phyloP scores from a whole-genome alignment of 2,329 filamentous ascomycete species.

The Herpotrichia juniperi region DNA sequence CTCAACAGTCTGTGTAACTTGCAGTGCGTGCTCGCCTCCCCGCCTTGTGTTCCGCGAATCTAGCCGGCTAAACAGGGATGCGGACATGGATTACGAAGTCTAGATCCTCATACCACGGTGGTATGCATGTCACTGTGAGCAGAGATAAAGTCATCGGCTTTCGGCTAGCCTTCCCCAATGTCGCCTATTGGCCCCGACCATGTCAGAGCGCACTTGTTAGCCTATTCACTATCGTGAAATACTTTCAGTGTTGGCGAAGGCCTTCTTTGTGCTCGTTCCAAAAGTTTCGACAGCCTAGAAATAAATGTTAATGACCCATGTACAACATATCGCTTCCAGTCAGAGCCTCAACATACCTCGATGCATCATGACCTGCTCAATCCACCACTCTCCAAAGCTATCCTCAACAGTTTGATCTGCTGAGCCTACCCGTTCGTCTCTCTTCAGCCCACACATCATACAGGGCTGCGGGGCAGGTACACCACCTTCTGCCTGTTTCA shows the following conservation, averaged over 20 bases:
- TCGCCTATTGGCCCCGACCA: neutral
- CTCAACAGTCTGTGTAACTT: neutral
- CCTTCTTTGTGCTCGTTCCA: conserved; percentile 78
- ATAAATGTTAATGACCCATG: conserved; percentile 1
- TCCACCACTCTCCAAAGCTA: conserved; percentile 97
- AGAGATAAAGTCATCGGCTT: neutral
- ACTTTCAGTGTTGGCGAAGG: conserved; percentile 68
- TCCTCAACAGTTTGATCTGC: conserved; percentile 82
- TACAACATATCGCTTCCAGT: neutral
- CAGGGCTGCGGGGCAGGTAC: conserved; percentile 77
- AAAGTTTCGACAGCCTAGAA: conserved; percentile 75
- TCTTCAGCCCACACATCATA: conserved; percentile 83
- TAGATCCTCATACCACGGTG: neutral
- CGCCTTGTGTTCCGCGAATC: neutral
- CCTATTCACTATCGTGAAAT: conserved; percentile 12
- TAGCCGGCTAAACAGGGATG: neutral
- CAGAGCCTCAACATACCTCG: conserved; percentile 59
- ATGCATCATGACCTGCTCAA: conserved; percentile 69
- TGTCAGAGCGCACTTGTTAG: conserved; percentile 14
- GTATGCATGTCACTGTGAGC: too few relatives aligned
- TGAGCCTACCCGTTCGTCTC: conserved; percentile 80
- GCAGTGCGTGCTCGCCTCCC: neutral
- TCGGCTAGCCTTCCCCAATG: neutral
- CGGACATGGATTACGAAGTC: neutral
- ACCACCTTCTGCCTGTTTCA: conserved; percentile 68